phyloP scores from a whole-genome alignment of 2,329 filamentous ascomycete genomes.

The Calonectria pteridis region DNA sequence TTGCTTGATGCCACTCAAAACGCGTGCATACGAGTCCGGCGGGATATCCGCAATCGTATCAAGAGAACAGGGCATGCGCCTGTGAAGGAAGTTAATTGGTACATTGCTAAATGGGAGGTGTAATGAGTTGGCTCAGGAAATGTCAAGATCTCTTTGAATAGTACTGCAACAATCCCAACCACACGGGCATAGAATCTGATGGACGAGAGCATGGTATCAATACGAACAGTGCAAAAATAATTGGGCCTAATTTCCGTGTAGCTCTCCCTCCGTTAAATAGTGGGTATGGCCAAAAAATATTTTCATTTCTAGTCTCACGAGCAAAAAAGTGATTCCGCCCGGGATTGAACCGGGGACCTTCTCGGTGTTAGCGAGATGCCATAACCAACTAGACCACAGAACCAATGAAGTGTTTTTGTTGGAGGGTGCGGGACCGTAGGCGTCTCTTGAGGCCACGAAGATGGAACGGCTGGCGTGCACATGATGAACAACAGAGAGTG shows the following conservation, averaged over 20 bases:
- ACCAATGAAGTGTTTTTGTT: not conserved
- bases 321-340: not conserved
- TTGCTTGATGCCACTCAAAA: not conserved
- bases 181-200: not conserved
- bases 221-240: not conserved
- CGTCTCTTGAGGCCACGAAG: not conserved
- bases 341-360: not conserved
- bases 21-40: conserved; percentile 4
- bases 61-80: not conserved
- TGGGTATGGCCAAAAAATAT: not conserved
- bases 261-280: not conserved
- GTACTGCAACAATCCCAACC: not conserved
- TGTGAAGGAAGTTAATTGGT: conserved; percentile 5
- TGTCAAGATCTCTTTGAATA: not conserved
- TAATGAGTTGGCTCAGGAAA: not conserved
- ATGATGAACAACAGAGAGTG: too few species aligned
- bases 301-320: not conserved
- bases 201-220: not conserved
- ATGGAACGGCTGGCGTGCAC: not conserved
- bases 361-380: not conserved
- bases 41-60: not conserved
- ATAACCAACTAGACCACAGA: not conserved
- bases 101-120: conserved; percentile 24
- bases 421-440: not conserved
- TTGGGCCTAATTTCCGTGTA: not conserved